These are phyloP conservation scores for Suhomyces sp. DNA, from an alignment of 805 yeast genomes.

Conservation along the genomic window DNA sequence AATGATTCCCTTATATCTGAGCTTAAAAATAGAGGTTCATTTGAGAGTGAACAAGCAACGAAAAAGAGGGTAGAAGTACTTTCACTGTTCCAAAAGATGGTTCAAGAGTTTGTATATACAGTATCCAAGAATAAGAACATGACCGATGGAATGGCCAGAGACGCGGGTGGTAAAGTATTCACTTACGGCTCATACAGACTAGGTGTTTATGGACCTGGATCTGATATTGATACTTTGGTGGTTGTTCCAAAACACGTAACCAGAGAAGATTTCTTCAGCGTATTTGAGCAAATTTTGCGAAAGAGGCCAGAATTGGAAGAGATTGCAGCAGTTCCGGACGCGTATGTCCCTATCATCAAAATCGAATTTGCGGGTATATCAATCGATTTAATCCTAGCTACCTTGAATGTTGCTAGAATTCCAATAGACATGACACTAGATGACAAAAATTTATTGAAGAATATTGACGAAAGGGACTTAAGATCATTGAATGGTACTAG, in stretches of 20 bases:
- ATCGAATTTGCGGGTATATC: conserved; percentile 88
- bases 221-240: conserved; percentile 95
- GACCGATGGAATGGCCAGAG: conserved; percentile 96
- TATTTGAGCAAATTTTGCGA: conserved; percentile 69
- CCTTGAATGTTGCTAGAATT: conserved; percentile 78
- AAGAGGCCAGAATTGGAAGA: conserved; percentile 83
- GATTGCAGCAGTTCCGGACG: conserved; percentile 91
- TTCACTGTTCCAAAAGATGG: conserved; percentile 65
- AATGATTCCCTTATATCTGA: conserved; percentile 79
- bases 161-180: conserved; percentile 97
- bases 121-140: conserved; percentile 83
- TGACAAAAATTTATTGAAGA: conserved; percentile 81
- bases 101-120: conserved; percentile 76
- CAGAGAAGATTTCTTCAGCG: conserved; percentile 84
- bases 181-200: conserved; percentile 92
- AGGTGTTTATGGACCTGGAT: conserved; percentile 97
- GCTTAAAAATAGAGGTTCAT: conserved; percentile 78
- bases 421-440: conserved; percentile 72
- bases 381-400: conserved; percentile 86
- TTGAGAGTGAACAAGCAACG: conserved; percentile 85
- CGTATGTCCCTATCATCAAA: conserved; percentile 95
- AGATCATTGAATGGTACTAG: conserved; percentile 94
- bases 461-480: conserved; percentile 87
- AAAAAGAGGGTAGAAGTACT: conserved; percentile 76
- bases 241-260: conserved; percentile 96